Base-by-base conservation (phyloP, 116 monocot genomes). In the Trichopus zeylanicus region DNA sequence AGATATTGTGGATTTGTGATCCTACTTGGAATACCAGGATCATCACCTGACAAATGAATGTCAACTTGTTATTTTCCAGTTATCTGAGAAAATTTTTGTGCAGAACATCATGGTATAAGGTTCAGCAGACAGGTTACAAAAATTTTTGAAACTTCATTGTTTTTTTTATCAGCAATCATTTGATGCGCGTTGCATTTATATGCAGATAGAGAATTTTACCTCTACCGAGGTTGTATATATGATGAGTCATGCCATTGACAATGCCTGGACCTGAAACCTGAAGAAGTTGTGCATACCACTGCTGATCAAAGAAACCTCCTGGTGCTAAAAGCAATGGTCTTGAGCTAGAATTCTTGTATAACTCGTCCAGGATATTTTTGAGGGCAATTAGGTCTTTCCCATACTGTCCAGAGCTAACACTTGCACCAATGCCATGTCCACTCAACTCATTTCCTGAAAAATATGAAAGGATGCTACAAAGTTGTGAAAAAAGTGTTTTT, bases 141-240 rank as follows among this genome's bases (percentile, higher is more conserved):
- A n/a, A n/a, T n/a, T n/a, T n/a, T n/a, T n/a, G n/a, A n/a, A n/a
- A n/a, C n/a, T n/a, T n/a, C n/a, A n/a, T n/a, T n/a, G n/a, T n/a
- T n/a, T n/a, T n/a, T n/a, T n/a, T n/a, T n/a, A n/a, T n/a, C n/a
- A n/a, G n/a, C n/a, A n/a, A n/a, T n/a, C n/a, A n/a, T n/a, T n/a
- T n/a, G n/a, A n/a, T n/a, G n/a, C n/a, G n/a, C n/a, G n/a, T n/a
- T n/a, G n/a, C n/a, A n/a, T n/a, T n/a, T n/a, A n/a, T n/a, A n/a
- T n/a, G 29, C 2, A 57, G 3, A 29, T 19, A 27, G 2, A 30
- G 12, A 31, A 32, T 37, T 68, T 33, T 37, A 87, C 86, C 93
- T 76, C 70, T 70, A 54, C 94, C 94, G 13, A 94, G 71, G 62
- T 94, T 94, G 64, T 94, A 94, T 19, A 94, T 67, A 63, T 94